phyloP scores from a whole-genome alignment of 176 grass and related monocot genomes.

The Carex kokanica region DNA sequence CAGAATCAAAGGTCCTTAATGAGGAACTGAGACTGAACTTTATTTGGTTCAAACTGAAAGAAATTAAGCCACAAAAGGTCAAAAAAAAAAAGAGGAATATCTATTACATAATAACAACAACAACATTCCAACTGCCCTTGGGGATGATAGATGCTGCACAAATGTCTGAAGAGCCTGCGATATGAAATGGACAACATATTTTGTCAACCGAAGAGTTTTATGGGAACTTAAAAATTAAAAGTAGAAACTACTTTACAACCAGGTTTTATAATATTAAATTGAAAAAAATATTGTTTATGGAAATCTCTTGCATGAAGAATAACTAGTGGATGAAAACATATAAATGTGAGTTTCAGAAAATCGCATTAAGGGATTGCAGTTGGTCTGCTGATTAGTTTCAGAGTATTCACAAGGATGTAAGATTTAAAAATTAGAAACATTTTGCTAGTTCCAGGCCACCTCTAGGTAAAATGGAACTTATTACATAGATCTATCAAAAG shows the following conservation, averaged over 20 bases:
- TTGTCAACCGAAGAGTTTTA: neutral
- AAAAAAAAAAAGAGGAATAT: neutral
- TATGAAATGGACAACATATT: neutral
- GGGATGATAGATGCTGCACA: neutral
- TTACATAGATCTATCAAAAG: neutral
- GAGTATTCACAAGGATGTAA: neutral
- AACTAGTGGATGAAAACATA: neutral
- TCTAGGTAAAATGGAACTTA: neutral
- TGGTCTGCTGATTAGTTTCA: neutral
- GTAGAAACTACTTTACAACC: neutral
- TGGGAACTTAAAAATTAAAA: neutral
- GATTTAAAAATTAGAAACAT: neutral
- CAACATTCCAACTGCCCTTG: neutral
- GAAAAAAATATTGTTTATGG: neutral
- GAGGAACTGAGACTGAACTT: neutral
- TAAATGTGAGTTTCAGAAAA: neutral
- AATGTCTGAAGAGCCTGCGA: neutral
- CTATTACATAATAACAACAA: neutral
- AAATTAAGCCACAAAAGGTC: neutral
- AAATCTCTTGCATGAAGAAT: neutral
- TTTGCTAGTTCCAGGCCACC: neutral
- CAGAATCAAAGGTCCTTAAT: neutral
- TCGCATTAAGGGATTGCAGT: neutral
- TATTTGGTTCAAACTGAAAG: neutral
- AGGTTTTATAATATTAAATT: no score